Evolutionary conservation across 257 asterid genomes (phyloP).

Genomic region (Sherardia arvensis): DNA sequence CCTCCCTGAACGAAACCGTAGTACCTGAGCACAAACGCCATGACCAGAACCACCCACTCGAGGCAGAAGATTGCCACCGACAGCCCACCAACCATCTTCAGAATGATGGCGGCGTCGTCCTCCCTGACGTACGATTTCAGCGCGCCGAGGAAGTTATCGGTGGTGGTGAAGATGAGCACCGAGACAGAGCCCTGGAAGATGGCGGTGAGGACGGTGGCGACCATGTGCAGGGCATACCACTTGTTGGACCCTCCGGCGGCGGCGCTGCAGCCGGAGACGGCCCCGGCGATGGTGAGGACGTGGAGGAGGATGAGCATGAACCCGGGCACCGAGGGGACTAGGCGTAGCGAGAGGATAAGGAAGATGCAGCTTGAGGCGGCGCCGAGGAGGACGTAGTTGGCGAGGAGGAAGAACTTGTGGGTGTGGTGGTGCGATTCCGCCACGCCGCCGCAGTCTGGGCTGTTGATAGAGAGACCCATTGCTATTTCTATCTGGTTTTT

Average conservation of each 20-base stretch:
- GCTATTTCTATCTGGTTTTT: no score
- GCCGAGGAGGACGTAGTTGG: slow-evolving; percentile 55
- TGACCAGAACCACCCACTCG: slow-evolving; percentile 28
- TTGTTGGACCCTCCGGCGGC: slow-evolving; percentile 17
- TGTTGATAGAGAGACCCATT: slow-evolving; percentile 17
- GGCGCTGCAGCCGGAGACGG: slow-evolving; percentile 44
- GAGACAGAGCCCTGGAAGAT: slow-evolving; percentile 38
- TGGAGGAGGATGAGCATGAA: slow-evolving; percentile 69
- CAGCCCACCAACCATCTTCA: slow-evolving; percentile 33
- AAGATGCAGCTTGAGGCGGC: slow-evolving; percentile 74
- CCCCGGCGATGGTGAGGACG: slow-evolving; percentile 52
- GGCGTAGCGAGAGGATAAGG: slow-evolving; percentile 68
- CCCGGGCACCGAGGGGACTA: slow-evolving; percentile 53
- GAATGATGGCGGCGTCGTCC: slow-evolving; percentile 20
- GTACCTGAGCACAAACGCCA: slow-evolving; percentile 32
- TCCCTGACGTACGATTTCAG: slow-evolving; percentile 25
- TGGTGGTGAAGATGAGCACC: slow-evolving; percentile 26
- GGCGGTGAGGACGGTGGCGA: slow-evolving; percentile 29
- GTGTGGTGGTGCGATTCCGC: slow-evolving; percentile 26
- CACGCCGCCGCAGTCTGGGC: slow-evolving; percentile 4
- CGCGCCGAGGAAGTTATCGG: slow-evolving; percentile 14
- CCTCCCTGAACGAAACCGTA: slow-evolving; percentile 25
- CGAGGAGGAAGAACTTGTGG: slow-evolving; percentile 40
- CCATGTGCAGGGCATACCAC: slow-evolving; percentile 32
- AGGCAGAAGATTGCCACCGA: slow-evolving; percentile 23